Base-by-base conservation (phyloP, 75 land plant species). In the Pinus albicaulis region DNA sequence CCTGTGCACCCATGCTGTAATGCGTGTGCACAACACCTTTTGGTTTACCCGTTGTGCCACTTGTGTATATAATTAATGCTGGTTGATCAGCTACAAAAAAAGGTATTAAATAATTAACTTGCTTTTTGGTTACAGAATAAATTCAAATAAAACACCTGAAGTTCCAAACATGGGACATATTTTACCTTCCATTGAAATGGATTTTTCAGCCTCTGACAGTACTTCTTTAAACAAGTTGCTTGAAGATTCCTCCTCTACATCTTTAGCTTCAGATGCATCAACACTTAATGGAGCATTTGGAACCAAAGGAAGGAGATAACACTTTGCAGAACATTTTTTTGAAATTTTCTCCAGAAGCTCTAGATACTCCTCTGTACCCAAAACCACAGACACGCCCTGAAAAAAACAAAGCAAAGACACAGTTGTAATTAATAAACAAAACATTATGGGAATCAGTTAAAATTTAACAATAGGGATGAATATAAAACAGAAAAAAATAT, bases 21-120 rank as follows among this genome's bases (percentile, higher is more conserved):
- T 95, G 99, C 0, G 99, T 98, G 57, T 98, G 99, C 55, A 98
- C 99, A 78, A 91, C 99, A 72, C 99, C 99, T 82, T 98, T 98
- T 68, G 99, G 99, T 76, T 91, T 98, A 22, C 99, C 99, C 41
- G 99, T 98, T 25, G 99, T 98, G 38, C 99, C 99, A 90, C 99
- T 98, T 8, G 99, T 98, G 75, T 98, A 98, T 3, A 98, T 59
- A 73, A 98, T 91, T 77, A 98, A 84, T 72, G 96, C 99, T 72
- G 96, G 86, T 31, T 87, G 82, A 36, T 86, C 89, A 34, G 79
- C 93, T 96, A 71, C 77, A 76, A 4, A 78, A 77, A 57, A 74
- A 57, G 17, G 58, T 44, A 53, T 22, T 3, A 68, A 56, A 25
- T 56, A 24, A 56, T 70, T 31, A 36, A 24, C 16, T 41, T 72